phyloP scores from a whole-genome alignment of 78 protist genomes.

The Dictyostelium capitatum region DNA sequence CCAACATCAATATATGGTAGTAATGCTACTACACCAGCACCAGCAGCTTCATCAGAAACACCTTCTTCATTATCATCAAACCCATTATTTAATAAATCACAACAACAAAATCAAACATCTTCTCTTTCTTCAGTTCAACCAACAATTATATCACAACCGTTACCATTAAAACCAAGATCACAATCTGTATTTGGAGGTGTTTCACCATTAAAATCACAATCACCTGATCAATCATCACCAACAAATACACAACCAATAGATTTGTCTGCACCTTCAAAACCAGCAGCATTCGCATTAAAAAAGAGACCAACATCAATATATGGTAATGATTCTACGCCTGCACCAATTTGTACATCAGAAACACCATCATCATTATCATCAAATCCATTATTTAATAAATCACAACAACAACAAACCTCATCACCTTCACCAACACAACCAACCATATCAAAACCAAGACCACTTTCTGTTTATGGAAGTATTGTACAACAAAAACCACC shows the following conservation, averaged over 20 bases:
- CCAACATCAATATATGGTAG: neutral
- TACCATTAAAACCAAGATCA: neutral
- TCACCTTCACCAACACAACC: neutral
- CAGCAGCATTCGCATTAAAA: too few species aligned
- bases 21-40: too few species aligned
- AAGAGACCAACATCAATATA: too few species aligned
- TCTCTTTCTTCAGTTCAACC: too few species aligned
- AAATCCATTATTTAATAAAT: neutral
- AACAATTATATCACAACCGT: neutral
- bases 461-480: too few species aligned
- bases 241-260: neutral
- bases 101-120: too few species aligned
- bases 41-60: too few species aligned
- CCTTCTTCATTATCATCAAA: neutral
- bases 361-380: neutral
- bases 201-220: neutral
- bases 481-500: neutral
- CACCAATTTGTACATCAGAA: neutral
- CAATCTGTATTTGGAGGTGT: neutral
- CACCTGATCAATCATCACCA: neutral
- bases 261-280: neutral
- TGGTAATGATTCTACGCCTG: too few species aligned
- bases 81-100: too few species aligned
- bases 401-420: neutral
- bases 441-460: neutral